Conservation (phyloP, 83 land plant genomes). For the Diphasiastrum complanatum region DNA sequence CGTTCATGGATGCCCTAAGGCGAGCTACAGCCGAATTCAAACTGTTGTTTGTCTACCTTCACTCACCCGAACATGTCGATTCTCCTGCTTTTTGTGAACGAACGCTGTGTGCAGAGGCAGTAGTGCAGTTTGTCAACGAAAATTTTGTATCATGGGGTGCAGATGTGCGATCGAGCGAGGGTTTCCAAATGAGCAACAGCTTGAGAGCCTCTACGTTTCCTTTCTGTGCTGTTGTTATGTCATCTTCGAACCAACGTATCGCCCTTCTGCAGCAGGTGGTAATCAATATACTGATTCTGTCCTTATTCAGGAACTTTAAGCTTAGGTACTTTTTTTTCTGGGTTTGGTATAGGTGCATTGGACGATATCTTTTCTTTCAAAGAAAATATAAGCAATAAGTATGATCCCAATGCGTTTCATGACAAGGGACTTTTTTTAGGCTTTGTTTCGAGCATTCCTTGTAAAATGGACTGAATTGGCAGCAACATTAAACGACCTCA, state of each 20-base stretch:
- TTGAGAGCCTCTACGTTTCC: conserved; percentile 92
- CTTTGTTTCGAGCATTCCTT: too few relatives aligned
- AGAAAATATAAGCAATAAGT: too few relatives aligned
- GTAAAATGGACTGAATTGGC: too few relatives aligned
- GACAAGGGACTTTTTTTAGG: too few relatives aligned
- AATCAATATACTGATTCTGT: not conserved
- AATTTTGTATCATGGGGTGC: conserved; percentile 96
- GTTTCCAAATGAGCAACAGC: conserved; percentile 95
- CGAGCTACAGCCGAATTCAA: conserved; percentile 55
- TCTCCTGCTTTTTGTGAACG: conserved; percentile 63
- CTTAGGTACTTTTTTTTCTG: not conserved
- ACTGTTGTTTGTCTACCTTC: conserved; percentile 91
- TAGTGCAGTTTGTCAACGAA: conserved; percentile 70
- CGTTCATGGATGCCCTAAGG: conserved; percentile 88
- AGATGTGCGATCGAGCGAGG: conserved; percentile 76
- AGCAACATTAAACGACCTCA: too few relatives aligned
- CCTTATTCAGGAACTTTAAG: not conserved
- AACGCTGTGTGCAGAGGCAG: conserved; percentile 54
- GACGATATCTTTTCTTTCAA: too few relatives aligned
- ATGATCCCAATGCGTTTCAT: too few relatives aligned
- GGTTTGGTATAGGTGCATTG: conserved; percentile 4
- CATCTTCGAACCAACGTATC: conserved; percentile 74
- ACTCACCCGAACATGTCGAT: conserved; percentile 93
- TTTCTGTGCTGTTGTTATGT: conserved; percentile 91
- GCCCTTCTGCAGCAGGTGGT: conserved; percentile 84